Conservation (phyloP, 177 flowering plant species). For the Vitis hybrid region DNA sequence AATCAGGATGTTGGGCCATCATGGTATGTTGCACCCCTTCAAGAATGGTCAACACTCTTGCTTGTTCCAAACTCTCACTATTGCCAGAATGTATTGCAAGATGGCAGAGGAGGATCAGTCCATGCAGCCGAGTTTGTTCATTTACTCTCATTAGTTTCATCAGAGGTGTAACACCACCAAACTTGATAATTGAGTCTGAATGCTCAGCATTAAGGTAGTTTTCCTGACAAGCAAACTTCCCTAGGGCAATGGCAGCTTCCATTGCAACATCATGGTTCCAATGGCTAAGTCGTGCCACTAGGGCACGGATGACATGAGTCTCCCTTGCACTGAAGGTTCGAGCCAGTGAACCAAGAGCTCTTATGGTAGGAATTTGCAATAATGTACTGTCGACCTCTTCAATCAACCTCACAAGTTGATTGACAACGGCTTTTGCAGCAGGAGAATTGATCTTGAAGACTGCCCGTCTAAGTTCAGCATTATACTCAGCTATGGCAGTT, state of each 20-base stretch:
- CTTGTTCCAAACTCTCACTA: conserved; percentile 39
- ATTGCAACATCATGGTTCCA: conserved; percentile 32
- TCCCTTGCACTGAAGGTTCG: conserved; percentile 56
- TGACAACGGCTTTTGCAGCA: conserved; percentile 57
- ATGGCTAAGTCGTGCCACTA: conserved; percentile 37
- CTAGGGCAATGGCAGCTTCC: conserved; percentile 49
- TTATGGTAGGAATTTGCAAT: conserved; percentile 40
- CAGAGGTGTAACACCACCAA: conserved; percentile 29
- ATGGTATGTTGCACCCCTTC: conserved; percentile 39
- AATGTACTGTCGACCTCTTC: conserved; percentile 21
- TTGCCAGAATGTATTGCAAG: conserved; percentile 44
- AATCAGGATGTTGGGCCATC: conserved; percentile 30
- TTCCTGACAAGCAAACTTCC: conserved; percentile 43
- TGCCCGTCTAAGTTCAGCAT: conserved; percentile 46
- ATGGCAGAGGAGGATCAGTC: conserved; percentile 44
- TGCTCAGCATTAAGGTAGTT: conserved; percentile 44
- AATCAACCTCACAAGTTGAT: conserved; percentile 47
- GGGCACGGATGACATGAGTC: conserved; percentile 38
- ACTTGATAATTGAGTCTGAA: conserved; percentile 44
- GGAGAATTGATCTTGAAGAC: conserved; percentile 57
- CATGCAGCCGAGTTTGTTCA: conserved; percentile 28
- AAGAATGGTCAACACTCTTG: conserved; percentile 36
- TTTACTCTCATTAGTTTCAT: conserved; percentile 35
- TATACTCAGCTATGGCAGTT: conserved; percentile 46
- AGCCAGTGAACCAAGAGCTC: conserved; percentile 50